Base-by-base conservation (phyloP, 1,284 basidiomycete species). In the Kwoniella shivajii region DNA sequence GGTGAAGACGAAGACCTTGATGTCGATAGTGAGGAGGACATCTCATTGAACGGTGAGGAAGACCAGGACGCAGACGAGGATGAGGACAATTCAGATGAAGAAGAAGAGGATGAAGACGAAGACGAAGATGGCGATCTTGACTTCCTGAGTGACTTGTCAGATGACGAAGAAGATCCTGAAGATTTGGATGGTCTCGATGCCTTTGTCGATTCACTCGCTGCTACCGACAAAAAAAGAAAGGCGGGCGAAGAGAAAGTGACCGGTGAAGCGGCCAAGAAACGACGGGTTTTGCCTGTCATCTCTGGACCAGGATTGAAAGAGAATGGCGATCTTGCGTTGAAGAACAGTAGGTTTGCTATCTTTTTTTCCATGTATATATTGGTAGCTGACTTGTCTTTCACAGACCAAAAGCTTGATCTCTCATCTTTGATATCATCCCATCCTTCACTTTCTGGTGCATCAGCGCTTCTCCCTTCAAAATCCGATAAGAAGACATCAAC, bases 181-280 rank as follows among this genome's bases (percentile, higher is more conserved):
- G 87, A 85, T 1, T 79, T 92, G 4, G 83, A 85, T 34, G 82
- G 84, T 34, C 84, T 94, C 2, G 84, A 86, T 59, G 80, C 77
- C 6, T 90, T 91, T 64, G 85, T 94, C 44, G 83, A 85, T 2
- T 80, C 76, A n/a, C 84, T 94, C 50, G 85, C 88, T 56, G 74
- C 82, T 0, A 62, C 64, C 1, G 78, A 83, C 14, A 84, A 83
- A 65, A 93, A 95, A 77, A 85, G 90, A 57, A 91, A 90, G 75
- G 82, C 83, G 0, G 63, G 61, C 1, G 81, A 84, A 55, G 91
- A 93, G 67, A 82, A 82, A 39, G 88, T 86, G 2, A 88, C 90
- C 70, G 85, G 84, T 29, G 88, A 89, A 3, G 81, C 82, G 29
- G 90, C 92, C 75, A 75, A 75, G 69, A 76, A 75, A 62, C 56